Base-by-base conservation (phyloP, 805 yeast genomes). In the Cyberlindnera petersonii region DNA sequence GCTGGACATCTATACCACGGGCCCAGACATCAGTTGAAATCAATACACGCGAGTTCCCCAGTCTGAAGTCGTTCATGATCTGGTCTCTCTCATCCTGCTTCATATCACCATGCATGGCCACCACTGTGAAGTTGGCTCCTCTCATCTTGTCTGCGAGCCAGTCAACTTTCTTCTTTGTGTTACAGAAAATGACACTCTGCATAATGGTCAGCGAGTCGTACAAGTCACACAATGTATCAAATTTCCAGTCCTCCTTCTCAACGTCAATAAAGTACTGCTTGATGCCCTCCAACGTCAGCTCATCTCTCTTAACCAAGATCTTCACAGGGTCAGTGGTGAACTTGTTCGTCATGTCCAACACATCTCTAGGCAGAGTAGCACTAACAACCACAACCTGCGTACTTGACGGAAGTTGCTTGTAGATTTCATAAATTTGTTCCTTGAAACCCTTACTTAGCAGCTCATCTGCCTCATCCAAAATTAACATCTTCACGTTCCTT, bases 11-110 rank as follows among this genome's bases (percentile, higher is more conserved):
- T 51, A 91, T 93, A 61, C 98, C 98, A 68, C 98, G 77, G 35
- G 98, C 98, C 82, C 91, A 85, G 57, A 93, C 84, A 67, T 93
- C 98, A 29, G 98, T 93, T 52, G 97, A 83, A 60, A 93, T 93
- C 62, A 93, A 72, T 35, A 93, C 91, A 62, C 98, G 78, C 39
- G 96, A 86, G 51, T 84, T 78, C 44, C 98, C 98, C 43, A 83
- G 72, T 65, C 98, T 76, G 78, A 93, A 93, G 65, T 89, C 97
- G 63, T 79, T 79, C 98, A 93, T 93, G 55, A 93, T 86, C 55
- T 77, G 70, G 66, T 93, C 97, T 68, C 98, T 77, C 63, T 91
- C 96, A 56, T 82, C 82, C 69, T 93, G 98, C 56, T 86, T 79
- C 86, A 93, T 81, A 61, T 93, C 98, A 32, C 96, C 95, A 69